Conservation (phyloP, 192 early-diverging fungal genomes). For the Backusella parvicylindrica region DNA sequence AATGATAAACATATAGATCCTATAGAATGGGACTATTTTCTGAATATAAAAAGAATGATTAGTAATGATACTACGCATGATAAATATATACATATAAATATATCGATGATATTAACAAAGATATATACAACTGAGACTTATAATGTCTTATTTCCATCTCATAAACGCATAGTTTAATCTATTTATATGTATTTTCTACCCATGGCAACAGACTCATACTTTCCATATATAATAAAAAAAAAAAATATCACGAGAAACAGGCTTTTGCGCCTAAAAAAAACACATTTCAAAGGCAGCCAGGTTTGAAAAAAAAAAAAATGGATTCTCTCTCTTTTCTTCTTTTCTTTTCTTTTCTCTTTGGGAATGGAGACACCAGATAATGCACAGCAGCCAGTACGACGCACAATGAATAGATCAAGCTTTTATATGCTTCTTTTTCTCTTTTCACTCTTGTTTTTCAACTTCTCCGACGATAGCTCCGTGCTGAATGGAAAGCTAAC, state of each 20-base stretch:
- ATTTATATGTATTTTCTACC: too few species aligned
- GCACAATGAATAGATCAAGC: slow-evolving; percentile 28
- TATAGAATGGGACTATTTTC: too few species aligned
- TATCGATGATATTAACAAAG: too few species aligned
- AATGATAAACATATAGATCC: too few species aligned
- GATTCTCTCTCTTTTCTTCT: not conserved
- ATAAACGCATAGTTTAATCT: too few species aligned
- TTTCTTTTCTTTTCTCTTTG: not conserved
- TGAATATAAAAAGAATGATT: too few species aligned
- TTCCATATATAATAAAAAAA: too few species aligned
- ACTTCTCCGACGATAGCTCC: slow-evolving; percentile 37
- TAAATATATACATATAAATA: too few species aligned
- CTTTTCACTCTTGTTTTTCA: slow-evolving; percentile 40
- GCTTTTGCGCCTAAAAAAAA: not conserved
- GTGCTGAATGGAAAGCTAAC: slow-evolving; percentile 13
- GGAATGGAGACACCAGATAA: slow-evolving; percentile 2
- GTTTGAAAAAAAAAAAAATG: not conserved
- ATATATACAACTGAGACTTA: too few species aligned
- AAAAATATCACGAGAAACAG: not conserved
- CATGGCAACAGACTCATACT: too few species aligned
- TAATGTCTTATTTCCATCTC: too few species aligned
- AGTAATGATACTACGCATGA: too few species aligned
- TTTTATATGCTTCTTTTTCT: slow-evolving; percentile 39
- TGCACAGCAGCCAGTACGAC: slow-evolving; percentile 20
- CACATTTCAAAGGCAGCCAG: not conserved